Base-by-base conservation (phyloP, 2,329 filamentous ascomycete species). In the Ceratocystis alfenasii region DNA sequence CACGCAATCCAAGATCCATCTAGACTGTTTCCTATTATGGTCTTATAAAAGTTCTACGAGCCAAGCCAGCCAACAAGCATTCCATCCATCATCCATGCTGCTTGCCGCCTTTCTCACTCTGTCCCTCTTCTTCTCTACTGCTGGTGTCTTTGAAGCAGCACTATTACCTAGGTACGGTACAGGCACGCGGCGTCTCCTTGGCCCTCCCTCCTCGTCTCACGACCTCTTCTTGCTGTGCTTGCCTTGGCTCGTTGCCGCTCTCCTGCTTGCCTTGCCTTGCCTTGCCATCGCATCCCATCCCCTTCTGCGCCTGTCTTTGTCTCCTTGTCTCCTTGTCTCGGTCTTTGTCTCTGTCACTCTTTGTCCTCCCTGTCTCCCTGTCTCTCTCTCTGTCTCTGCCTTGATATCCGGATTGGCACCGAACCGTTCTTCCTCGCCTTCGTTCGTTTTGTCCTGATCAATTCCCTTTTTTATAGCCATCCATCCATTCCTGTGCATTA, bases 21-120 rank as follows among this genome's bases (percentile, higher is more conserved):
- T 30, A 59, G 28, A 59, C 28, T 59, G 33, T 33, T 59, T 59
- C 53, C 53, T 59, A 30, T 59, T 59, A 59, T 17, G 28, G 53
- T 12, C 53, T 33, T 59, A 33, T 36, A 36, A 33, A 33, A 33
- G 25, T 36, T 30, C 25, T 17, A 33, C 53, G 6, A 50, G 46
- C 46, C 46, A 50, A 50, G n/a, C 6, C 22, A 50, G 2, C 6
- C 8, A 50, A 7, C 46, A 50, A n/a, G 22, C 46, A 50, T 22
- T 22, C 22, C 6, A 20, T 20, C 5, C 28, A 22, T 22, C 28
- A 28, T 28, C 15, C 6, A 22, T n/a, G 10, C 10, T 12, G 36
- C 36, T 41, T 12, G 36, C 36, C 8, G 36, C 8, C 36, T 41
- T 41, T 22, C 48, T 28, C 20, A 12, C 12, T 3, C 44, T 17